Base-by-base conservation (phyloP, 495 filamentous ascomycete species). In the Penicillium psychrofluorescens region DNA sequence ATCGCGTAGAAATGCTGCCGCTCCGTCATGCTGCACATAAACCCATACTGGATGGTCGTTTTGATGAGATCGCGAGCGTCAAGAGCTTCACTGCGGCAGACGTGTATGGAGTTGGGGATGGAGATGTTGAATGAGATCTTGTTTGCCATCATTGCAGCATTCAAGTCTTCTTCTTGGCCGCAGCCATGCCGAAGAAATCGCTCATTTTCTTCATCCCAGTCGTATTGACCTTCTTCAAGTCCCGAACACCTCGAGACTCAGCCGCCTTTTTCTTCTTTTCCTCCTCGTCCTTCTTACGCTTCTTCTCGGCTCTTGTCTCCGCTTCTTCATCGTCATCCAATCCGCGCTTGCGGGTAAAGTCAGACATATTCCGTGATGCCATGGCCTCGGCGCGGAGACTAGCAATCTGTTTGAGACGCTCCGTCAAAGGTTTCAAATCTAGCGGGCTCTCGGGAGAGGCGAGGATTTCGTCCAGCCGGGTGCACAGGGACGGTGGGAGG, bases 131-230 rank as follows among this genome's bases (percentile, higher is more conserved):
- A 22, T 22, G 22, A 6, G 22, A 22, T 22, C 22, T 22, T 22
- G 22, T 22, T 22, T 22, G 22, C 22, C 4, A 22, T 22, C 6
- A 22, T 22, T 4, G 32, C 9, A 27, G 32, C 16, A 11, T 37
- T 63, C 55, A 67, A 40, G 59, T 44, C 44, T 66, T 65, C 46
- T 67, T 69, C 47, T 66, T 67, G 15, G 57, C 35, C 15, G 63
- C 51, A 8, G 64, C 82, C 70, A 90, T 95, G 32, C 74, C 77
- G 61, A 98, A 98, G 62, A 97, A 98, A 48, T 83, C 78, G 51
- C 88, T 95, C 81, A 98, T 78, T 74, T 95, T 97, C 75, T 86
- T 88, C 92, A 99, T 99, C 22, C 92, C 94, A 11, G 56, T 78
- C 0, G 81, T 88, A 59, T 95, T 85, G 11, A 86, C 91, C 68